phyloP scores from a whole-genome alignment of 768 basidiomycete genomes.

The Boletus sensibilis region DNA sequence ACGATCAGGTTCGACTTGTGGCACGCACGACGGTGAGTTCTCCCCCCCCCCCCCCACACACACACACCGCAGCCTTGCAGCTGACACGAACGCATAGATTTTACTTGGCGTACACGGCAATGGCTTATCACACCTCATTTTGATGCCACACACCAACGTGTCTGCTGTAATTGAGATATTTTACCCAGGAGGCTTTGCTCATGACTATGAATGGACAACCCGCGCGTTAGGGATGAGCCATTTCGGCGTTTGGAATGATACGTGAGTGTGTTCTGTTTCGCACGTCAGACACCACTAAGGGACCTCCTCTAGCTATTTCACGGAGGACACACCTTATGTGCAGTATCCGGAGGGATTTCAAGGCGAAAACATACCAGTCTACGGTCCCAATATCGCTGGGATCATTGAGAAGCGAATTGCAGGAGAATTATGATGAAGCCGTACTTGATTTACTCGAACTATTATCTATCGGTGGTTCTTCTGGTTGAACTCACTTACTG shows the following conservation, averaged over 20 bases:
- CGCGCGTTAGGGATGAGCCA: conserved; percentile 70
- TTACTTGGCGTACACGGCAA: conserved; percentile 77
- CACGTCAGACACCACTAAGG: background rate
- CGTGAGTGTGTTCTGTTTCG: conserved; percentile 39
- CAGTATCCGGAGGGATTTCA: conserved; percentile 87
- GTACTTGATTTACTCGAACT: background rate
- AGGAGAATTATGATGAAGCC: conserved; percentile 14
- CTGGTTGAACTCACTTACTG: too few species aligned
- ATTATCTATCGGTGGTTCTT: background rate
- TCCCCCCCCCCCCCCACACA: background rate
- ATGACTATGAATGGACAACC: conserved; percentile 85
- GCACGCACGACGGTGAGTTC: conserved; percentile 67
- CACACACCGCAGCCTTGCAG: background rate
- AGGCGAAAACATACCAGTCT: conserved; percentile 68
- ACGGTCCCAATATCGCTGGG: conserved; percentile 61
- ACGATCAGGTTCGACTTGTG: conserved; percentile 67
- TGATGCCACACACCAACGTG: conserved; percentile 74
- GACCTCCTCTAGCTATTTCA: conserved; percentile 15
- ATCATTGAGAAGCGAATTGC: conserved; percentile 71
- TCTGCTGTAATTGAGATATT: conserved; percentile 87
- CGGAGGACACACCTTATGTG: conserved; percentile 46
- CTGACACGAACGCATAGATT: conserved; percentile 41
- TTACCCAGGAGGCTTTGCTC: conserved; percentile 76
- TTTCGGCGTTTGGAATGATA: conserved; percentile 81
- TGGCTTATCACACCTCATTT: conserved; percentile 80